Evolutionary conservation across 176 grass and related monocot genomes (phyloP).

Genomic region (Oryza meyeriana): DNA sequence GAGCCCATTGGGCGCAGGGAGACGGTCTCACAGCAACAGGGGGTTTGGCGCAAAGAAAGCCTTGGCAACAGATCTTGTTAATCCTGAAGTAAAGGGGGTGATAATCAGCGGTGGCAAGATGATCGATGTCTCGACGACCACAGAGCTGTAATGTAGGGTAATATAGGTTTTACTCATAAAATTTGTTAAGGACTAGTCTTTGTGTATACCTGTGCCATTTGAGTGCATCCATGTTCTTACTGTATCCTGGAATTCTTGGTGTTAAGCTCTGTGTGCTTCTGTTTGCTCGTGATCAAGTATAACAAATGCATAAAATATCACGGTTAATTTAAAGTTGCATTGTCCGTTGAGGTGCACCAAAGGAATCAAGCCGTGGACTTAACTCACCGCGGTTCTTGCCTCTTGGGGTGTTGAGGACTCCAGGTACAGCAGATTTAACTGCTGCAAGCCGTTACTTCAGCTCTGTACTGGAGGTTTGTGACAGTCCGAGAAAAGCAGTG

Average conservation of each 20-base stretch:
- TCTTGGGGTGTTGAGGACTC: not conserved
- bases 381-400: not conserved
- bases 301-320: not conserved
- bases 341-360: not conserved
- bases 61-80: slow-evolving; percentile 49
- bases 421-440: not conserved
- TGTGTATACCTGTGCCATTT: slow-evolving; percentile 28
- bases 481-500: slow-evolving; percentile 14
- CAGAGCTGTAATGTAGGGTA: slow-evolving; percentile 27
- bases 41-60: slow-evolving; percentile 58
- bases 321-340: not conserved
- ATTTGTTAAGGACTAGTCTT: not conserved
- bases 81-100: slow-evolving; percentile 46
- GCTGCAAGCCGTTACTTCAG: not conserved
- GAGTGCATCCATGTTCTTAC: not conserved
- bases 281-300: slow-evolving; percentile 1
- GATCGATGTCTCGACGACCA: slow-evolving; percentile 57
- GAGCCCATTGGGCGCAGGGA: slow-evolving; percentile 38
- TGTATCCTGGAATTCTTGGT: slow-evolving; percentile 7
- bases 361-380: not conserved
- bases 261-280: not conserved
- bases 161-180: not conserved
- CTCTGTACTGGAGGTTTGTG: not conserved
- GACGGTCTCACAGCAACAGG: slow-evolving; percentile 36
- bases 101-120: slow-evolving; percentile 38